phyloP scores from a whole-genome alignment of 228 moss, liverwort and hornwort species.

The Sphagnum magellanicum region DNA sequence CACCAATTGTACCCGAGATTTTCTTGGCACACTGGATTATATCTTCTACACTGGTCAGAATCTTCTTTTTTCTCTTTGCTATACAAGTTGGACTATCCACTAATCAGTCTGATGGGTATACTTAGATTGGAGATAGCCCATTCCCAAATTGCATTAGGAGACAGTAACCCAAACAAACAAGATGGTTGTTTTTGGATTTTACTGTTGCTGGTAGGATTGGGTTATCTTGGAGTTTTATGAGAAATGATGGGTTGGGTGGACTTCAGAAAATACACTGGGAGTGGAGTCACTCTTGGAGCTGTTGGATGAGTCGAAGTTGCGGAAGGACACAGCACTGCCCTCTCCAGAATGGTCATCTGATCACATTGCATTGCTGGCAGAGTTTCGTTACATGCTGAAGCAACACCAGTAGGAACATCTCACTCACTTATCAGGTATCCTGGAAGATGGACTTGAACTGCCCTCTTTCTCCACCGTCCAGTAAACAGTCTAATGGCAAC shows the following conservation, averaged over 20 bases:
- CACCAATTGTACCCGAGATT: slow-evolving; percentile 96
- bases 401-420: slow-evolving; percentile 30
- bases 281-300: slow-evolving; percentile 97
- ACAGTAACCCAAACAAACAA: neutral
- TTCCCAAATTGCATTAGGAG: neutral
- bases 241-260: neutral
- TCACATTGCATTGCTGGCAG: slow-evolving; percentile 96
- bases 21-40: slow-evolving; percentile 94
- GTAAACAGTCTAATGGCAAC: too few species aligned
- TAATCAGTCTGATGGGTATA: too few species aligned
- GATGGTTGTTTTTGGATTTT: neutral
- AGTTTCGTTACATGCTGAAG: slow-evolving; percentile 89
- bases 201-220: neutral
- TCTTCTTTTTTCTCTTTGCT: neutral
- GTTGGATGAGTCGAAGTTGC: slow-evolving; percentile 89
- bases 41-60: slow-evolving; percentile 90
- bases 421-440: too few species aligned
- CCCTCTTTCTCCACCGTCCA: too few species aligned
- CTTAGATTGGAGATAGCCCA: neutral
- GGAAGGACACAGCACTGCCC: slow-evolving; percentile 95
- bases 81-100: too few species aligned
- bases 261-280: slow-evolving; percentile 76
- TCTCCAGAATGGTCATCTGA: slow-evolving; percentile 99
- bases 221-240: too few species aligned
- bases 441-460: too few species aligned